Evolutionary conservation across 176 grass and related monocot species (phyloP).

Genomic region (Guadua angustifolia): DNA sequence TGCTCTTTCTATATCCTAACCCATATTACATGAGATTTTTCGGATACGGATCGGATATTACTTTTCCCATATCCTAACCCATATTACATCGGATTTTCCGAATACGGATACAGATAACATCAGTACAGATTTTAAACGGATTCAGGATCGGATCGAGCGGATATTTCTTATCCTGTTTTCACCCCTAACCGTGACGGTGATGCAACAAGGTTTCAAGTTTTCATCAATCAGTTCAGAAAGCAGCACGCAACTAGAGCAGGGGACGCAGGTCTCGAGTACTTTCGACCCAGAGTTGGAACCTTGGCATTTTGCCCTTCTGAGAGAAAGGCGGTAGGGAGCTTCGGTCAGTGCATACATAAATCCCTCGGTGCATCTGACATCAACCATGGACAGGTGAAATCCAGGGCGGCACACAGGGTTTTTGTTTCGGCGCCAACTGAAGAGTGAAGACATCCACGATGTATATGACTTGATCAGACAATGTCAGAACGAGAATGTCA

Average conservation of each 20-base stretch:
- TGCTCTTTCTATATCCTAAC: too few relatives aligned
- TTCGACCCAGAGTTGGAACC: not conserved
- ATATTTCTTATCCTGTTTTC: too few relatives aligned
- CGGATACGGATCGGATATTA: too few relatives aligned
- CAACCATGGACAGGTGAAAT: not conserved
- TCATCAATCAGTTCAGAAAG: not conserved
- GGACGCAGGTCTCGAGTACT: not conserved
- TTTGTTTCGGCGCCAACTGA: not conserved
- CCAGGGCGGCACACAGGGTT: not conserved
- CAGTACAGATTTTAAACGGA: too few relatives aligned
- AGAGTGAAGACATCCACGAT: not conserved
- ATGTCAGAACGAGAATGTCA: not conserved
- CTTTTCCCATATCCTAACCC: too few relatives aligned
- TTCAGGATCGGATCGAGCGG: too few relatives aligned
- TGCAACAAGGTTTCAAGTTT: not conserved
- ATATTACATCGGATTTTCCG: too few relatives aligned
- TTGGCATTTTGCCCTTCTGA: not conserved
- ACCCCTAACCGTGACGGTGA: not conserved
- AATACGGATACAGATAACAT: too few relatives aligned
- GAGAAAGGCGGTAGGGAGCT: not conserved
- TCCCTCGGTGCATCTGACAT: not conserved
- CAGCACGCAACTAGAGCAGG: not conserved
- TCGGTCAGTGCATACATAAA: too few relatives aligned
- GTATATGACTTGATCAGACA: not conserved
- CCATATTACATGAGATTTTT: too few relatives aligned